Base-by-base conservation (phyloP, 225 moss, liverwort and hornwort species). In the Thuidium tamariscinum region DNA sequence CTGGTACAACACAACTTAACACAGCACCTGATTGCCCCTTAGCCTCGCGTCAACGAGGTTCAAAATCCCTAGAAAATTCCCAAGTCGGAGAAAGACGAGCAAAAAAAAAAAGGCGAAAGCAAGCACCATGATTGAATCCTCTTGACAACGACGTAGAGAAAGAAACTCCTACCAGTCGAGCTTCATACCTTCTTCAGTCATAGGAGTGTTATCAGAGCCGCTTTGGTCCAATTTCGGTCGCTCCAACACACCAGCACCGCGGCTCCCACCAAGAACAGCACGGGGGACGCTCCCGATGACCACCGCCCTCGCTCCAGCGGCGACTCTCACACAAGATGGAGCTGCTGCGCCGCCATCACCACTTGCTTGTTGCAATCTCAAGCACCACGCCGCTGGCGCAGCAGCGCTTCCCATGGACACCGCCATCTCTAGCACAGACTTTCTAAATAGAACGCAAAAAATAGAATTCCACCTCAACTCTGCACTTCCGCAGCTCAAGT, bases 191-290 rank as follows among this genome's bases (percentile, higher is more conserved):
- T 95, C 94, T 77, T 93, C 91, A 41, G 91, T 93, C 81, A 92
- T 91, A 27, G 93, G 95, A 75, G 92, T 79, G 13, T 88, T 84
- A 29, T 95, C 94, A 37, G 94, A 88, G 59, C 70, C 64, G 27
- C 90, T 88, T 87, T 95, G 95, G 48, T 95, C 94, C 59, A 95
- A 84, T 55, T 93, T 90, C 59, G 94, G 93, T 57, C 94, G 89
- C 84, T 95, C 94, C 85, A 94, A 72, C 69, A 95, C 94, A 63
- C 91, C 80, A 7, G 92, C 90, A 46, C 93, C 95, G 17, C 93
- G 89, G 39, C 77, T 87, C 63, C 91, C 91, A 63, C 89, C 95
- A 21, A 94, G 87, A 70, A 30, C 80, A 76, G 79, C 85, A 30
- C 64, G 85, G 19, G 82, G 56, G 49, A 60, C 85, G 48, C 87